Percentiles rank a stretch among this genome's conserved stretches.
phyloP scores from a whole-genome alignment of 805 yeast genomes.

The Saccharomyces eubayanus region DNA sequence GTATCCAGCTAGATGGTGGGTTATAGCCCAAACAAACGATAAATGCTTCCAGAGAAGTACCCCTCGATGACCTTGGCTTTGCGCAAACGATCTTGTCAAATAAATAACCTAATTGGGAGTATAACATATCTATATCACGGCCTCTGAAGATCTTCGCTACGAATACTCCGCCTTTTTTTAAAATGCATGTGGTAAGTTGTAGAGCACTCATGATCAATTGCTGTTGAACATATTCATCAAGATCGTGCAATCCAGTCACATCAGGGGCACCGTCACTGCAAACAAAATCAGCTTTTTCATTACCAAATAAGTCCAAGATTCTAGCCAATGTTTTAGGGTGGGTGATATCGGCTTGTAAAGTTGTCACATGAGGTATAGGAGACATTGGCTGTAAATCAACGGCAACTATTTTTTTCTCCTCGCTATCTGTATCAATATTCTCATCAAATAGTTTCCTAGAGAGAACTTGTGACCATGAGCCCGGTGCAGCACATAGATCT shows the following conservation, averaged over 20 bases:
- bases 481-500: slow-evolving; percentile 97
- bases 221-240: slow-evolving; percentile 95
- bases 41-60: slow-evolving; percentile 89
- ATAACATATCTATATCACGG: slow-evolving; percentile 85
- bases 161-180: slow-evolving; percentile 84
- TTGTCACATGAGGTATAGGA: slow-evolving; percentile 84
- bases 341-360: slow-evolving; percentile 93
- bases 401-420: slow-evolving; percentile 69
- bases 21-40: slow-evolving; percentile 83
- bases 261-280: slow-evolving; percentile 99
- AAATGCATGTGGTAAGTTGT: slow-evolving; percentile 80
- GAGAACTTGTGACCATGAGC: slow-evolving; percentile 96
- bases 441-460: slow-evolving; percentile 55
- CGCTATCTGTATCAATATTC: slow-evolving; percentile 26
- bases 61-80: slow-evolving; percentile 91
- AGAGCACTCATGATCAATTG: slow-evolving; percentile 86
- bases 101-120: slow-evolving; percentile 81
- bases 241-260: slow-evolving; percentile 93
- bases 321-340: slow-evolving; percentile 80
- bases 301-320: slow-evolving; percentile 77
- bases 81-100: slow-evolving; percentile 89
- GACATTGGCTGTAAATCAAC: slow-evolving; percentile 97
- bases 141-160: slow-evolving; percentile 97
- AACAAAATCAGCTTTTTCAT: slow-evolving; percentile 89
- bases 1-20: slow-evolving; percentile 81